Evolutionary conservation across 73 alveolate genomes (phyloP), one percentile per base, ranked within the genome.

Genomic region (Stentor coeruleus): DNA sequence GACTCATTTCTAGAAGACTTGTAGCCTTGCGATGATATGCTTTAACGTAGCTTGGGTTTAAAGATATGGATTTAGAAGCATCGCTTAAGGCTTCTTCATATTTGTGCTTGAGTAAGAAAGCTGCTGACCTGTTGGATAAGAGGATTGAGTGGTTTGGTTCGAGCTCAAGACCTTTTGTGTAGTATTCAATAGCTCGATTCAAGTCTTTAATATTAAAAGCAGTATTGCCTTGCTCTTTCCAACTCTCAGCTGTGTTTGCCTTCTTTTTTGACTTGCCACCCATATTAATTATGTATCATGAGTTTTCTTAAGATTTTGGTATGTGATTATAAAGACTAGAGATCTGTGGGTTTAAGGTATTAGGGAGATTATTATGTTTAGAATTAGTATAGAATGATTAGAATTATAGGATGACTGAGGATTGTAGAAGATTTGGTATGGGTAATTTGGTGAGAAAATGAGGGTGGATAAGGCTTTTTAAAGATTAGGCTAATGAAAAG

Each of bases 171-270:
- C 66, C 39, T 74, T 93, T 81, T 0, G 98, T 80, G 89, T 91
- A 95, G 49, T 88, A 89, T 85, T 92, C 96, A 73, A 92, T 83
- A 6, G 99, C 98, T 84, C 94, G 88, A 31, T 76, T 55, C 77
- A 88, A 93, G 89, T 95, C 89, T 81, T 89, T 84, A 28, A 88
- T 95, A 49, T 83, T 84, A 85, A 96, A 95, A 36, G 97, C 95
- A 39, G 88, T 84, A 84, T 90, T 94, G 38, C 98, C 99, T 80
- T 84, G 82, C 33, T 92, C 97, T 91, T 95, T 93, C 74, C n/a
- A 36, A 30, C 37, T 15, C 28, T 57, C 73, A 20, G 73, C 35
- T 15, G 49, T 66, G 35, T 66, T 30, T 66, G 30, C 26, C 38
- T 36, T 36, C 81, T 66, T 66, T 66, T 66, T 66, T 36, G 59